A percentile compares a stretch with the other conserved stretches of the same genome.
phyloP scores from a whole-genome alignment of 441 rosid genomes.

The Capsella rubella region DNA sequence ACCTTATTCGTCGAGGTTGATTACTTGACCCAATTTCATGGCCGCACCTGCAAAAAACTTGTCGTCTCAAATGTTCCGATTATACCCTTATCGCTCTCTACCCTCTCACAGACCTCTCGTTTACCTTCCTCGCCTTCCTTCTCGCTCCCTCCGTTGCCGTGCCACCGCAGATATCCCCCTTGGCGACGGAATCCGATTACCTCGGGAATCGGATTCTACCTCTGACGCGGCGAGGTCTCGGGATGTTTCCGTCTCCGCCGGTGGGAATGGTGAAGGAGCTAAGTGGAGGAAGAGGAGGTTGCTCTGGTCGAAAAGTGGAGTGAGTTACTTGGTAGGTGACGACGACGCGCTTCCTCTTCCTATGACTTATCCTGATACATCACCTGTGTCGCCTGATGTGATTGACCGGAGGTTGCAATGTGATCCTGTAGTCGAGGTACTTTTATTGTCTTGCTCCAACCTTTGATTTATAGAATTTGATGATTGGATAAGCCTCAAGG shows the following conservation, averaged over 20 bases:
- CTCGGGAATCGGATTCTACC: constrained; percentile 50
- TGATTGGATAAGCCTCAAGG: constrained; percentile 19
- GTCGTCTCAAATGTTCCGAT: constrained; percentile 56
- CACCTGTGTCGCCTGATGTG: constrained; percentile 77
- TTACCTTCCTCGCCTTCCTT: constrained; percentile 36
- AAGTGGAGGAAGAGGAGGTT: constrained; percentile 68
- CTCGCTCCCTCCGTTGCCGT: constrained; percentile 59
- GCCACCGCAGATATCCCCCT: constrained; percentile 65
- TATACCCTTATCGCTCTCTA: constrained; percentile 54
- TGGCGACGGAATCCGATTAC: constrained; percentile 51
- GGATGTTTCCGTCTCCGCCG: constrained; percentile 43
- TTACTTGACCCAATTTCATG: constrained; percentile 40
- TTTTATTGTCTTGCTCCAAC: constrained; percentile 1
- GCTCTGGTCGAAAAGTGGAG: constrained; percentile 77
- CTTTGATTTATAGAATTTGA: neutral
- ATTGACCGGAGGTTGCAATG: constrained; percentile 77
- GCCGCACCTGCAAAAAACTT: constrained; percentile 39
- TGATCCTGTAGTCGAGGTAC: constrained; percentile 68
- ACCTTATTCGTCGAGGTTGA: constrained; percentile 33
- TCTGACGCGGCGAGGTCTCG: constrained; percentile 44
- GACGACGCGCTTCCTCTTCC: constrained; percentile 91
- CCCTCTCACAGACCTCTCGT: constrained; percentile 49
- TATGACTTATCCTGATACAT: constrained; percentile 84
- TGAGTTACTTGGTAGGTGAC: constrained; percentile 76
- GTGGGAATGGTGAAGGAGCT: constrained; percentile 48